Base-by-base conservation (phyloP, 139 green algal genomes). In the Chlamydomonas incerta region DNA sequence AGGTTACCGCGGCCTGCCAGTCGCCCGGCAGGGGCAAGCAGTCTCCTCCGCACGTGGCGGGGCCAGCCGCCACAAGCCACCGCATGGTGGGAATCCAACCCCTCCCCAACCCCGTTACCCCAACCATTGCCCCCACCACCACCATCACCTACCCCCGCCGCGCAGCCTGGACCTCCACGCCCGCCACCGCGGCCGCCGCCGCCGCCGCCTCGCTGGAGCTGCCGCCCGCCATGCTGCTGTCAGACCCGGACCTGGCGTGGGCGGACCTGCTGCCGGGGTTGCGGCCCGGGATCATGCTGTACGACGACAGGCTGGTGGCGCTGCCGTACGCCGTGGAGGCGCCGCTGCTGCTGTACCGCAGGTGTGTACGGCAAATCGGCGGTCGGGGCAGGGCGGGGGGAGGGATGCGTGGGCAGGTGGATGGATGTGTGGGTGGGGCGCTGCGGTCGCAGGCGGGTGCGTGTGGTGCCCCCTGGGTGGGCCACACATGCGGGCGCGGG, bases 291-390 rank as follows among this genome's bases (percentile, higher is more conserved):
- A 65, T 52, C 4, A 20, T 65, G 2, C 17, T 29, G 77, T 74
- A 83, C 62, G 41, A 46, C 37, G 13, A 15, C 14, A 63, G 21
- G 62, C 60, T 83, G n/a, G 57, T 60, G 37, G 76, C 62, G 35
- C n/a, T 83, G 63, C 77, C 77, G 28, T 83, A 74, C 46, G 37
- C 77, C 0, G 63, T 74, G 29, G 77, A 83, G 17, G 77, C 60
- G 28, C 77, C 77, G 3, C 29, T 83, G 29, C 46, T 83, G 15
- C n/a, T 83, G 62, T 83, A 83, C 62, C 41, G 23, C 14, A 83
- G 77, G 63, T 74, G 24, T 9, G 34, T 31, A 50, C 41, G 41
- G 8, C 41, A n/a, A n/a, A n/a, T n/a, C n/a, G n/a, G n/a, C n/a
- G n/a, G n/a, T n/a, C n/a, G n/a, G n/a, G 41, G 41, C 5, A 50